Evolutionary conservation across 305 asterid species (phyloP).

Genomic region (Fraxinus paxiana): DNA sequence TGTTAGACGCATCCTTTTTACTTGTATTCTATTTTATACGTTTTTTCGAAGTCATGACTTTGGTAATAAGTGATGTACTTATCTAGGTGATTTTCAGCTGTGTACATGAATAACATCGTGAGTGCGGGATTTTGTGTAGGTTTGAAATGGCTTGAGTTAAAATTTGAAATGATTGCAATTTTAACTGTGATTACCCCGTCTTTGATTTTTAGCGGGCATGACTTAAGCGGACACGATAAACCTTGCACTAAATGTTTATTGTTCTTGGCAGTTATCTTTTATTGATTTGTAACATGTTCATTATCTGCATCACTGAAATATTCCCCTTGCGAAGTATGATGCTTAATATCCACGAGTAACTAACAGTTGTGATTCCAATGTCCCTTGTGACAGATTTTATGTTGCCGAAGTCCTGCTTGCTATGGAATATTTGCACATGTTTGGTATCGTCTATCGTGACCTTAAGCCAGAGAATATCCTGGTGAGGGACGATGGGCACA

Average conservation of each 20-base stretch:
- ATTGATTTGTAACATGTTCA: background rate
- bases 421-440: constrained; percentile 53
- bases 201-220: background rate
- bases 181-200: background rate
- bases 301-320: background rate
- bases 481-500: constrained; percentile 51
- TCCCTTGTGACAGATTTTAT: constrained; percentile 40
- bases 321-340: background rate
- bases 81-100: background rate
- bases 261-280: background rate
- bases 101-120: background rate
- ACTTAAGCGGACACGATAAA: background rate
- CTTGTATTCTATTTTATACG: background rate
- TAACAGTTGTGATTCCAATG: background rate
- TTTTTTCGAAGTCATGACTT: background rate
- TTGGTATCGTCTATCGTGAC: constrained; percentile 54
- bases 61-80: background rate
- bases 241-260: background rate
- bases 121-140: background rate
- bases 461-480: constrained; percentile 55
- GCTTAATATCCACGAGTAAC: background rate
- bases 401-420: constrained; percentile 53
- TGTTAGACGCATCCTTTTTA: background rate
- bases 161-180: background rate
- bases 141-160: background rate